Conservation (phyloP, 192 early-diverging fungal species). For the Piromyces sp. region DNA sequence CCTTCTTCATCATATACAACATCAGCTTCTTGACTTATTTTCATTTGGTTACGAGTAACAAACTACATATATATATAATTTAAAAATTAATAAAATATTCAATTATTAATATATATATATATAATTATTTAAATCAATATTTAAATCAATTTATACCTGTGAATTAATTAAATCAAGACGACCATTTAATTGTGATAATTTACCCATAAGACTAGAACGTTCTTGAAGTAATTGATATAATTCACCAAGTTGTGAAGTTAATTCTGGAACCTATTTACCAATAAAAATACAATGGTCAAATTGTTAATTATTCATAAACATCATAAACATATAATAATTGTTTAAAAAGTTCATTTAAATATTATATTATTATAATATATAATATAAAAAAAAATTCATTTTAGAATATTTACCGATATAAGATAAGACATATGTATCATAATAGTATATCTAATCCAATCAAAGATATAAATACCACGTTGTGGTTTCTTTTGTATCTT, state of each 20-base stretch:
- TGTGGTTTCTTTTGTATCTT: not conserved
- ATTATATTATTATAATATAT: too few species aligned
- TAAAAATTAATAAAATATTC: not conserved
- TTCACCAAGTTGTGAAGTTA: not conserved
- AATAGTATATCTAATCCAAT: not conserved
- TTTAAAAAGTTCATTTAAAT: too few species aligned
- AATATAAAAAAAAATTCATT: too few species aligned
- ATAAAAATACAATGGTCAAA: too few species aligned
- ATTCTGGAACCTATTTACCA: not conserved
- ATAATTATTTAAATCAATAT: not conserved
- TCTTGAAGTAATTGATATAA: not conserved
- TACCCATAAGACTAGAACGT: not conserved
- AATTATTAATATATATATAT: not conserved
- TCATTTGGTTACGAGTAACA: not conserved
- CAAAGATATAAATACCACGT: not conserved
- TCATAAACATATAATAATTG: too few species aligned
- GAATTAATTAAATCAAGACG: not conserved
- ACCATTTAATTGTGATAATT: not conserved
- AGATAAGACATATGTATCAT: not conserved
- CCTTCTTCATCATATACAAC: not conserved
- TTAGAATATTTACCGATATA: not conserved
- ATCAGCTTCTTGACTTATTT: not conserved
- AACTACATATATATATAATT: not conserved
- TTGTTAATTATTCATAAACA: too few species aligned
- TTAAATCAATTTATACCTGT: not conserved